Conservation (phyloP, 352 stramenopile genomes). For the Aphanomyces euteiches region DNA sequence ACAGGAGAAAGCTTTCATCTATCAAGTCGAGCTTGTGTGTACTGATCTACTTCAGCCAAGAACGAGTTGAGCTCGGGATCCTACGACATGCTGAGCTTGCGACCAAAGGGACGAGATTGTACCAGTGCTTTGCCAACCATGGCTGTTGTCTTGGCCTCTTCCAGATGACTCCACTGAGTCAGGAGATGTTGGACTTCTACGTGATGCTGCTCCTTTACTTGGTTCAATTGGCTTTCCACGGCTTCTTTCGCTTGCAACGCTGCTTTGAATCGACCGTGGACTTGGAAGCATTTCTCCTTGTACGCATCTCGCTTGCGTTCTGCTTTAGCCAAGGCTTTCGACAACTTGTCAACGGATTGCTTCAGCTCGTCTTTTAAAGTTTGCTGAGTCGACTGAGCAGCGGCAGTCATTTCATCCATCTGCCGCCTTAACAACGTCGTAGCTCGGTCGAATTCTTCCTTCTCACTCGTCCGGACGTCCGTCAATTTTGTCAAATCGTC, state of each 20-base stretch:
- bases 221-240: constrained; percentile 45
- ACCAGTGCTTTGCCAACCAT: constrained; percentile 10
- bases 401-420: constrained; percentile 12
- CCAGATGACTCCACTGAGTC: constrained; percentile 52
- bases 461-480: constrained; percentile 65
- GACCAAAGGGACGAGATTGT: no score
- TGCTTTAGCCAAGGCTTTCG: constrained; percentile 54
- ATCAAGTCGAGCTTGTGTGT: constrained; percentile 1
- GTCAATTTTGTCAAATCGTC: constrained; percentile 48
- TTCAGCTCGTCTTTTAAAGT: constrained; percentile 56
- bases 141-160: constrained; percentile 60
- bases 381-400: background rate
- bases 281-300: constrained; percentile 76
- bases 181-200: constrained; percentile 63
- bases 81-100: background rate
- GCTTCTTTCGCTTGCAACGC: constrained; percentile 43
- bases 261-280: constrained; percentile 68
- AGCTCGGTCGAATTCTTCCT: constrained; percentile 39
- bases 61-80: constrained; percentile 22
- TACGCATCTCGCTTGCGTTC: constrained; percentile 82
- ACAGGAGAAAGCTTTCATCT: no score
- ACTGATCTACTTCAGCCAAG: constrained; percentile 25
- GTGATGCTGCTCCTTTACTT: constrained; percentile 56
- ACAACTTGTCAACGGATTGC: constrained; percentile 49
- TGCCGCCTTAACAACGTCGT: background rate